Percentiles rank a stretch among this genome's conserved stretches.
phyloP scores from a whole-genome alignment of 495 filamentous ascomycete species.

The Peziza echinospora region DNA sequence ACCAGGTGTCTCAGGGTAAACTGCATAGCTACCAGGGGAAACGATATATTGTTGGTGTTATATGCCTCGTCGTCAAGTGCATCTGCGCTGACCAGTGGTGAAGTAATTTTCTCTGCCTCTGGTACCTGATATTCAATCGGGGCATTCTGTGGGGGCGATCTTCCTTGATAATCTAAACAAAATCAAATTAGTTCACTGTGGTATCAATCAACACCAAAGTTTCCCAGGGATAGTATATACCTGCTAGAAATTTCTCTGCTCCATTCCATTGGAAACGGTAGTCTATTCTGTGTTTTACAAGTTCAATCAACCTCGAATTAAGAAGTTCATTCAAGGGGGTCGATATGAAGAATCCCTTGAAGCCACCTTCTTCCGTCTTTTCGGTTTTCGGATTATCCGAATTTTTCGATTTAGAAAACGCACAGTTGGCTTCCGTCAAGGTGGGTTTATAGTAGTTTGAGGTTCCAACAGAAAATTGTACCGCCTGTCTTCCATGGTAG shows the following conservation, averaged over 20 bases:
- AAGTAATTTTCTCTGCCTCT: neutral
- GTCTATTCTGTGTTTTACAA: constrained; percentile 38
- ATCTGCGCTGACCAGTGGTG: no score
- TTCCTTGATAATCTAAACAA: constrained; percentile 6
- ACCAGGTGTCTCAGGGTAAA: constrained; percentile 61
- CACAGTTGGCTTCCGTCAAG: constrained; percentile 25
- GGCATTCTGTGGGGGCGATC: constrained; percentile 7
- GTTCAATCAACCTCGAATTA: constrained; percentile 38
- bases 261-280: constrained; percentile 41
- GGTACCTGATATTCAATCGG: neutral
- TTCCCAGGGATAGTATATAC: constrained; percentile 8
- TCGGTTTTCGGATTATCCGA: neutral
- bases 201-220: no score
- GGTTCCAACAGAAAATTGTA: constrained; percentile 29
- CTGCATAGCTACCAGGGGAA: constrained; percentile 60
- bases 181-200: neutral
- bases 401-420: constrained; percentile 24
- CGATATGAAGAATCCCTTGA: constrained; percentile 45
- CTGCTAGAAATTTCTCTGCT: constrained; percentile 39
- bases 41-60: constrained; percentile 25
- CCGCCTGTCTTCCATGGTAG: constrained; percentile 14
- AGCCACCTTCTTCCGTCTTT: constrained; percentile 16
- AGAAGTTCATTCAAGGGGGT: constrained; percentile 49
- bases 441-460: constrained; percentile 35
- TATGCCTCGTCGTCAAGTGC: no score